These are phyloP conservation scores for Podospora fimiseda DNA, from an alignment of 495 filamentous ascomycete genomes.

Conservation along the genomic window DNA sequence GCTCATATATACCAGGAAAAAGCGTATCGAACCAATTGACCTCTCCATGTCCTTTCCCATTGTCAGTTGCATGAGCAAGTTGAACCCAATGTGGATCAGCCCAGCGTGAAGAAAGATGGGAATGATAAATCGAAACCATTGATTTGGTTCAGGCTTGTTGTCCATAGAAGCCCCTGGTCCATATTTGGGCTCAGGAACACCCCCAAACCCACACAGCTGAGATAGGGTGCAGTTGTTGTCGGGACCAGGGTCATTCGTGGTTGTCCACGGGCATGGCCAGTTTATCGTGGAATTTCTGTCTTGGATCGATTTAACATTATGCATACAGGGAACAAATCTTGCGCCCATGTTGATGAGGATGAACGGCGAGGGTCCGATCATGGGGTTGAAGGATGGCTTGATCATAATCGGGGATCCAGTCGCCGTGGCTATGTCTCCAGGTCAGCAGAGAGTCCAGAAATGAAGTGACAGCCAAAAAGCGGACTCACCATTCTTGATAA, in stretches of 20 bases:
- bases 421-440: slow-evolving; percentile 40
- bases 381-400: slow-evolving; percentile 82
- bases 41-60: slow-evolving; percentile 87
- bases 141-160: slow-evolving; percentile 59
- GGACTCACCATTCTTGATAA: slow-evolving; percentile 70
- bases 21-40: slow-evolving; percentile 77
- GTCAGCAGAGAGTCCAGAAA: no score
- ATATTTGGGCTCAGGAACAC: slow-evolving; percentile 60
- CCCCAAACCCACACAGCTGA: slow-evolving; percentile 74
- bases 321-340: slow-evolving; percentile 91
- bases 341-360: slow-evolving; percentile 96
- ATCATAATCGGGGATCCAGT: slow-evolving; percentile 78
- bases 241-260: slow-evolving; percentile 40
- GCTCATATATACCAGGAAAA: slow-evolving; percentile 79
- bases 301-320: slow-evolving; percentile 63
- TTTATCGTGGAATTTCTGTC: slow-evolving; percentile 27
- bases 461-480: no score
- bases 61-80: slow-evolving; percentile 81
- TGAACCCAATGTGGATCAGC: slow-evolving; percentile 90
- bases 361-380: slow-evolving; percentile 89
- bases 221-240: slow-evolving; percentile 61
- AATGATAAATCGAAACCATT: slow-evolving; percentile 94
- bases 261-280: slow-evolving; percentile 76
- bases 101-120: slow-evolving; percentile 95
- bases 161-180: slow-evolving; percentile 25